Percentiles rank a stretch among this genome's conserved stretches.
These are phyloP conservation scores for Chytriomyces confervae DNA, from an alignment of 192 early-diverging fungal genomes.

Conservation along the genomic window DNA sequence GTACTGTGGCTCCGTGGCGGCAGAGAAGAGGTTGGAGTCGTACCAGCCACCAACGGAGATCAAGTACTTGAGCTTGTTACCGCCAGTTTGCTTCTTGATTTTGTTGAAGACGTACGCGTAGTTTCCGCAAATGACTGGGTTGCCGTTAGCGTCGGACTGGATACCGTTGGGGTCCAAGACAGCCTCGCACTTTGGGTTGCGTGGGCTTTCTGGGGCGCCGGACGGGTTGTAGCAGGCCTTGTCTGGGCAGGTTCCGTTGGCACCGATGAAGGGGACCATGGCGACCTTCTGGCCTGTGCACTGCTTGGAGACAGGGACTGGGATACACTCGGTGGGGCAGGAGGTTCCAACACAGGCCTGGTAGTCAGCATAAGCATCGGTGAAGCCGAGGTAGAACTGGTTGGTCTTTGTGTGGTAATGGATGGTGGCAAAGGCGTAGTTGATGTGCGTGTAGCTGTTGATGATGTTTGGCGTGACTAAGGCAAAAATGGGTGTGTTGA, in stretches of 20 bases:
- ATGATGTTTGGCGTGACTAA: constrained; percentile 15
- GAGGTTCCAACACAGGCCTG: constrained; percentile 18
- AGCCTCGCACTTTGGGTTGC: constrained; percentile 14
- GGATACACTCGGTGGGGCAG: constrained; percentile 26
- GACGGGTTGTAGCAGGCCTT: constrained; percentile 24
- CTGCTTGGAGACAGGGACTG: constrained; percentile 11
- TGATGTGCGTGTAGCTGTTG: constrained; percentile 69
- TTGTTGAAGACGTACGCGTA: constrained; percentile 30
- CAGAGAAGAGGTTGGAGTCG: constrained; percentile 38
- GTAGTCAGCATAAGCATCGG: constrained; percentile 31
- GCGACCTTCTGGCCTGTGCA: constrained; percentile 16
- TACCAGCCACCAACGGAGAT: constrained; percentile 50
- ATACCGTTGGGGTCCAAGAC: constrained; percentile 24
- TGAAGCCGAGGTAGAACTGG: constrained; percentile 34
- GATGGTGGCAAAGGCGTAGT: constrained; percentile 68
- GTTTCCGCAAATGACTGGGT: constrained; percentile 27
- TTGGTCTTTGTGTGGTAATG: constrained; percentile 39
- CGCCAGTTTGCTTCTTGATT: not conserved
- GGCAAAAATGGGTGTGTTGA: not conserved
- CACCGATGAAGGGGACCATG: constrained; percentile 27
- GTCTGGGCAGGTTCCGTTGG: constrained; percentile 24
- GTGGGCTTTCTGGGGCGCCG: constrained; percentile 8
- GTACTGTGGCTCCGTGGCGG: constrained; percentile 36
- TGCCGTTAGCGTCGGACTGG: constrained; percentile 28
- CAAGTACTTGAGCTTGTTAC: constrained; percentile 12